These are phyloP conservation scores for Lyophyllum semitale DNA, from an alignment of 768 basidiomycete genomes.

Conservation along the genomic window DNA sequence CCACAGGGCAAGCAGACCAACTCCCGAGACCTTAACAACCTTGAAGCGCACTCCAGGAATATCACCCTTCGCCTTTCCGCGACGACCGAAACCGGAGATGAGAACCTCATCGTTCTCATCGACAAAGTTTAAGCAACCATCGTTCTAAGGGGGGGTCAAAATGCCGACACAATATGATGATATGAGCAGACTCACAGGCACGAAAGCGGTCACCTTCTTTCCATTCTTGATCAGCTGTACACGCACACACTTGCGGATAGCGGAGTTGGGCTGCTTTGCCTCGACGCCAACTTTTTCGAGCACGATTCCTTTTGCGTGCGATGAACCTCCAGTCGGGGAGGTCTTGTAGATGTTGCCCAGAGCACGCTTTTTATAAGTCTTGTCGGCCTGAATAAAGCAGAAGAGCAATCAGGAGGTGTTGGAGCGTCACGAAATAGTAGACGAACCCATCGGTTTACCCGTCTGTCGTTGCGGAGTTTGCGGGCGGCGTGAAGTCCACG, in stretches of 20 bases:
- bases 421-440: slow-evolving; percentile 6
- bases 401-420: not conserved
- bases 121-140: slow-evolving; percentile 97
- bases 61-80: slow-evolving; percentile 99
- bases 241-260: slow-evolving; percentile 99
- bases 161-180: not conserved
- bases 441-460: slow-evolving; percentile 96
- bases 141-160: slow-evolving; percentile 57
- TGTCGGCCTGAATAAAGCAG: slow-evolving; percentile 74
- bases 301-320: slow-evolving; percentile 99
- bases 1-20: slow-evolving; percentile 97
- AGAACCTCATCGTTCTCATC: slow-evolving; percentile 99
- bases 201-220: slow-evolving; percentile 99
- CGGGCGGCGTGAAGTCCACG: slow-evolving; percentile 98
- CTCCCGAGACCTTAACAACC: slow-evolving; percentile 99
- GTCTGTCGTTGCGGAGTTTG: slow-evolving; percentile 92
- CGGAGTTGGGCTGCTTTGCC: slow-evolving; percentile 99
- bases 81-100: slow-evolving; percentile 99
- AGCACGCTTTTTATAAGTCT: slow-evolving; percentile 98
- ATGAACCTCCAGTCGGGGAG: slow-evolving; percentile 98
- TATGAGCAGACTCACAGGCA: slow-evolving; percentile 68
- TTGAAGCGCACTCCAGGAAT: slow-evolving; percentile 99
- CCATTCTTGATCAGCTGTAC: slow-evolving; percentile 99
- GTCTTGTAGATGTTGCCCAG: slow-evolving; percentile 99
- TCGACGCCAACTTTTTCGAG: slow-evolving; percentile 99